These are phyloP conservation scores for Phytophthora sojae DNA, from an alignment of 352 stramenopile genomes.

Conservation along the genomic window DNA sequence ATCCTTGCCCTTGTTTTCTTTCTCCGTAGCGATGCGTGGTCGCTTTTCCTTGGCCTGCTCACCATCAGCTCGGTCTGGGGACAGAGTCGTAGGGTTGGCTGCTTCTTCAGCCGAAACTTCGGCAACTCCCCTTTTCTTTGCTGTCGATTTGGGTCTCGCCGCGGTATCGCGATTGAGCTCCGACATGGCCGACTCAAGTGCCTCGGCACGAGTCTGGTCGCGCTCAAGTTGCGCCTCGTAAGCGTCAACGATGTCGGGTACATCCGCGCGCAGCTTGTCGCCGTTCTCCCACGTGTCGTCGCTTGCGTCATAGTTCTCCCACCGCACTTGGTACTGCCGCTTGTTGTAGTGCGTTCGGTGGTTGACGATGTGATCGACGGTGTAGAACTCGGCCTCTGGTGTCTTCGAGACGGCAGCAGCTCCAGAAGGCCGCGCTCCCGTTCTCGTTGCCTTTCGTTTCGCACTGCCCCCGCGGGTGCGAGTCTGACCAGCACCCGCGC, in stretches of 20 bases:
- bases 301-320: slow-evolving; percentile 69
- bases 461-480: neutral
- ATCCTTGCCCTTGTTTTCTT: slow-evolving; percentile 19
- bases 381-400: slow-evolving; percentile 41
- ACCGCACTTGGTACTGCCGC: slow-evolving; percentile 71
- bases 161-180: slow-evolving; percentile 13
- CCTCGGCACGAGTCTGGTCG: slow-evolving; percentile 7
- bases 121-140: slow-evolving; percentile 9
- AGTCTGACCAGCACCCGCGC: neutral
- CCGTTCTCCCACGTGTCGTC: slow-evolving; percentile 76
- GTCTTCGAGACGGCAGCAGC: neutral
- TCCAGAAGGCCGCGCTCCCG: slow-evolving; percentile 4
- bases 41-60: slow-evolving; percentile 24
- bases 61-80: slow-evolving; percentile 8
- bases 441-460: slow-evolving; percentile 17
- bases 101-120: slow-evolving; percentile 1
- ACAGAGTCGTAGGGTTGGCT: neutral
- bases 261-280: slow-evolving; percentile 55
- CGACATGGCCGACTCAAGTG: slow-evolving; percentile 17
- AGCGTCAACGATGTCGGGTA: slow-evolving; percentile 58
- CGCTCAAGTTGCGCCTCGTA: slow-evolving; percentile 52
- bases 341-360: slow-evolving; percentile 50
- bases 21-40: slow-evolving; percentile 15
- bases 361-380: slow-evolving; percentile 69
- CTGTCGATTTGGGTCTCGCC: slow-evolving; percentile 1